Conservation (phyloP, 495 filamentous ascomycete genomes). For the Trichodelitschia bisporula region DNA sequence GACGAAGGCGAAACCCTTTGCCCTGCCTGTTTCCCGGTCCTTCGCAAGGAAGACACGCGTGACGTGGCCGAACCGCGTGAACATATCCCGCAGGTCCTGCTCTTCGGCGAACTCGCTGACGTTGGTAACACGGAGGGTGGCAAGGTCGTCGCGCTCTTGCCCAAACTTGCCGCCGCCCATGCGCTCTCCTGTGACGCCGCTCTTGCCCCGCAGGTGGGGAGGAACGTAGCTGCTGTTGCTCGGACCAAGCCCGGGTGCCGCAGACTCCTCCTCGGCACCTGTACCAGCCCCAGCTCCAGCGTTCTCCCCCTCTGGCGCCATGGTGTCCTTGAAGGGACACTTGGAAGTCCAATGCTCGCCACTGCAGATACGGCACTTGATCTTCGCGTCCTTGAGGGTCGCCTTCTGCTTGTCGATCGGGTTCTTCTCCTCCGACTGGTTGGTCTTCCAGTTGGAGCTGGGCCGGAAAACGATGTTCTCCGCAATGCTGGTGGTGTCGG, state of each 20-base stretch:
- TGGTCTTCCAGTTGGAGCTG: conserved; percentile 69
- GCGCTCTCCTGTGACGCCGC: conserved; percentile 43
- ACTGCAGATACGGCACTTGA: conserved; percentile 96
- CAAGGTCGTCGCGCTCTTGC: conserved; percentile 79
- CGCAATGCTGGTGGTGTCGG: conserved; percentile 76
- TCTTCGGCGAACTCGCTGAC: conserved; percentile 97
- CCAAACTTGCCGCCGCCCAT: conserved; percentile 87
- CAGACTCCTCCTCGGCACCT: conserved; percentile 24
- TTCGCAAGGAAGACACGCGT: conserved; percentile 93
- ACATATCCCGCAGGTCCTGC: conserved; percentile 80
- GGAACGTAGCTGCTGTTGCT: conserved; percentile 72
- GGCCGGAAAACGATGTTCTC: conserved; percentile 96
- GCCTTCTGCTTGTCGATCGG: conserved; percentile 44
- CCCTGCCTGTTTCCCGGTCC: conserved; percentile 78
- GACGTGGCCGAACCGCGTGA: conserved; percentile 88
- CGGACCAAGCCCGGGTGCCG: conserved; percentile 30
- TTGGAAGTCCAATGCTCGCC: conserved; percentile 96
- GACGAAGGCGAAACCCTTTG: conserved; percentile 97
- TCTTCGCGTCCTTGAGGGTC: conserved; percentile 92
- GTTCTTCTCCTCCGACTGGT: conserved; percentile 46
- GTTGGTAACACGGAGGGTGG: conserved; percentile 90
- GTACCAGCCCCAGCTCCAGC: conserved; percentile 26
- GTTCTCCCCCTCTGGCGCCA: conserved; percentile 46
- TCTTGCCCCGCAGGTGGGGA: conserved; percentile 67
- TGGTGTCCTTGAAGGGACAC: conserved; percentile 72